Evolutionary conservation across 352 stramenopile species (phyloP), one percentile per base, ranked within the genome.

Genomic region (Phytopythium delawarense): DNA sequence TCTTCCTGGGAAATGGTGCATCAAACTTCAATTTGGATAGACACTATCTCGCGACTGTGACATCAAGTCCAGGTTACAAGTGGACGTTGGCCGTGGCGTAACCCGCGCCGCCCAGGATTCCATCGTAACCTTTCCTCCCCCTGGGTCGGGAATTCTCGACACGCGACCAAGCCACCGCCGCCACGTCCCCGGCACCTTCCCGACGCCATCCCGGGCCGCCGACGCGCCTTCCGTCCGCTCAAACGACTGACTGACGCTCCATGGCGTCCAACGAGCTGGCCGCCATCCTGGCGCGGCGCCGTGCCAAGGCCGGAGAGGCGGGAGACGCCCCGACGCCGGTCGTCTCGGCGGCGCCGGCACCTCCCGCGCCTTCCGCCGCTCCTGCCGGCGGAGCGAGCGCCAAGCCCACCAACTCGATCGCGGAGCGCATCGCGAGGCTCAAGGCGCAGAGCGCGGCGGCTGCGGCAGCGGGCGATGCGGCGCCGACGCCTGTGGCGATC

Each of bases 181-280:
- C n/a, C n/a, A n/a, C 45, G 0, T 15, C 1, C 7, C 13, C 20
- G 18, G 1, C 45, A 21, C n/a, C 21, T 23, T 51, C 45, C 45
- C 7, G 45, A 51, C 45, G 45, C 18, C 45, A 20, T 20, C 42
- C 20, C 23, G 42, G 7, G 48, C 23, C 11, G 23, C 12, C 9
- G 28, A 45, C 52, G 30, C 34, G n/a, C 53, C 34, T 23, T 11
- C 32, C 32, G 4, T 0, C 30, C 20, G 35, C 7, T 2, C 55
- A 23, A 20, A 49, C 49, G 37, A 25, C 55, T 39, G 23, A 42
- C 13, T 15, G 51, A 30, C 51, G 46, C 9, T 32, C 56, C 37
- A 93, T 93, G 84, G 80, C 84, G 57, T 75, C 84, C 66, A 93
- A 89, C 71, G 87, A 95, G 71, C 65, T 95, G 61, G 82, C 84